A percentile compares a stretch with the other conserved stretches of the same genome.
These are phyloP conservation scores for Neurospora sublineolata DNA, from an alignment of 495 filamentous ascomycete genomes.

Conservation along the genomic window DNA sequence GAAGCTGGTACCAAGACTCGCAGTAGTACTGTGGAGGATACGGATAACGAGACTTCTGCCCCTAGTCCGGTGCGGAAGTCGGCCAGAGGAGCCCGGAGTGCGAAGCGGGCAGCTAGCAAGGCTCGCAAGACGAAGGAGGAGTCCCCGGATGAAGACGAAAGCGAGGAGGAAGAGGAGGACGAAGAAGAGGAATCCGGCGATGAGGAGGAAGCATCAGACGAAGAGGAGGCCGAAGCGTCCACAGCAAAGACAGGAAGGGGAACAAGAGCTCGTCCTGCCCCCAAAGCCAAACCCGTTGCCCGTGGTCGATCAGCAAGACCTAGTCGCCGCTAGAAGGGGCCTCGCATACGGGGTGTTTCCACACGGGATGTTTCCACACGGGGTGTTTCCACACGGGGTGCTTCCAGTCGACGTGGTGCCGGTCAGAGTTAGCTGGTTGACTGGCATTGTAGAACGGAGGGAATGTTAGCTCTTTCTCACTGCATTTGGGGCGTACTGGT, in stretches of 20 bases:
- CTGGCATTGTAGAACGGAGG: not conserved
- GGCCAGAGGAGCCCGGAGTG: conserved; percentile 24
- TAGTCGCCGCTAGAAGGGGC: not conserved
- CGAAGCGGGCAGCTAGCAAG: conserved; percentile 30
- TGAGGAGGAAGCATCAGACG: conserved; percentile 19
- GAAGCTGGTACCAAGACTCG: conserved; percentile 29
- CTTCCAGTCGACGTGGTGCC: not conserved
- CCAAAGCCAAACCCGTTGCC: not conserved
- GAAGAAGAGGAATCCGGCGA: conserved; percentile 33
- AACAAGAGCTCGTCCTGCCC: conserved; percentile 11
- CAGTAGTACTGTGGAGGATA: conserved; percentile 44
- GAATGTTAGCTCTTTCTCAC: not conserved
- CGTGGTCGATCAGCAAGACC: not conserved
- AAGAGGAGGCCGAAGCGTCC: conserved; percentile 19
- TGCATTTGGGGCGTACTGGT: not conserved
- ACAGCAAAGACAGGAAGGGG: conserved; percentile 16
- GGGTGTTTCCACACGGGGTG: not conserved
- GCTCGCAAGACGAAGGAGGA: conserved; percentile 24
- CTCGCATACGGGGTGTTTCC: not conserved
- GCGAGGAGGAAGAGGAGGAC: conserved; percentile 44
- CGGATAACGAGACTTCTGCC: conserved; percentile 32
- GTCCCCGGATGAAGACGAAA: conserved; percentile 61
- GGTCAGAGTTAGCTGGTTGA: not conserved
- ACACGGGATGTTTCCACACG: not conserved
- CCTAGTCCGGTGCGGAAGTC: conserved; percentile 24